Base-by-base conservation (phyloP, 371 early-diverging fungal genomes). In the Umbelopsis sp. region DNA sequence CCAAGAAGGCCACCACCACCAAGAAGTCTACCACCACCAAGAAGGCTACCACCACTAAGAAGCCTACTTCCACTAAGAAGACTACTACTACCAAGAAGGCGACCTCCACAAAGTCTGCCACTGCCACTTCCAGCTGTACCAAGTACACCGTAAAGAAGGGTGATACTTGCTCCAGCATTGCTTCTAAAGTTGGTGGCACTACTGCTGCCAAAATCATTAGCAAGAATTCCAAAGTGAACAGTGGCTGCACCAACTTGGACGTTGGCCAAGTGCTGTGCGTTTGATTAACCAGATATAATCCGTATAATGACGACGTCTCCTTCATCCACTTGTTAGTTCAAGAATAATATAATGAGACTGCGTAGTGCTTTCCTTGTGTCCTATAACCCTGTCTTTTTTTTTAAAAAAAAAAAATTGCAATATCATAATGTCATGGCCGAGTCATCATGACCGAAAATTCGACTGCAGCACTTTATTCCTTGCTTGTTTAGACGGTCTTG, bases 141-240 rank as follows among this genome's bases (percentile, higher is more conserved):
- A 57, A 29, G 29, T 57, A 57, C 57, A 57, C 37, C 7, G 82
- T 70, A 46, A 41, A 50, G 38, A 65, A 74, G 25, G 72, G 73
- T 53, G 82, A 82, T 63, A 75, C 78, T 46, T 82, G 82, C 48
- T 62, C 51, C 37, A 70, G 67, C 20, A 64, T 82, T 44, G 67
- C 73, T 50, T 67, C 78, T 22, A 41, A 70, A 74, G 8, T 72
- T 75, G 38, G 68, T 41, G 12, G 70, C 44, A 72, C 80, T 32
- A 63, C 70, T 22, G 44, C 62, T 45, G 22, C 38, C 18, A 62
- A 70, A 25, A 69, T 82, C 51, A 65, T 70, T 29, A 44, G 65
- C 37, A 70, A 73, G 72, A 82, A 82, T 50, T 50, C 65, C 32
- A 78, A 80, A 45, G 69, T 82, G 65, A 82, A 82, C 67, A 65